These are phyloP conservation scores for Rhodotorula mucilaginosa DNA, from an alignment of 1,284 basidiomycete genomes.

Conservation along the genomic window DNA sequence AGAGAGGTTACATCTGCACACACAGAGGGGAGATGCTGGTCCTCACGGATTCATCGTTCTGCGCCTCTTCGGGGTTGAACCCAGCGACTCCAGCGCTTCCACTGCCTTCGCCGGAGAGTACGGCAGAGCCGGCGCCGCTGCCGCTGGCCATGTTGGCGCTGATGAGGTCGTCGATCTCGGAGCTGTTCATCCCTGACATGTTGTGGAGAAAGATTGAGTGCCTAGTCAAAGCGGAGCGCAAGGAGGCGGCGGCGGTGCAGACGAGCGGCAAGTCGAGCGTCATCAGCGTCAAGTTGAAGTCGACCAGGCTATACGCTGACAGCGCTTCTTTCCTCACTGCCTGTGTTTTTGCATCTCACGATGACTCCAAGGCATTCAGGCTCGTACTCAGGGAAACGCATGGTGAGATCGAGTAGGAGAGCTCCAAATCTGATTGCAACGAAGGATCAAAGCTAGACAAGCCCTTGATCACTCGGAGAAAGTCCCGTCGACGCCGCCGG, in stretches of 20 bases:
- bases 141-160: slow-evolving; percentile 13
- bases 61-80: slow-evolving; percentile 33
- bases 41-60: slow-evolving; percentile 31
- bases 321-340: too few species aligned
- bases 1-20: not conserved
- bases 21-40: too few species aligned
- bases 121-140: slow-evolving; percentile 12
- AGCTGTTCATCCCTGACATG: not conserved
- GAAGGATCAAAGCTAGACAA: too few species aligned
- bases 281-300: too few species aligned
- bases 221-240: not conserved
- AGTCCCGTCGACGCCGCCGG: slow-evolving; percentile 1
- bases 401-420: too few species aligned
- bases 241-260: not conserved
- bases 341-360: too few species aligned
- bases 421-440: too few species aligned
- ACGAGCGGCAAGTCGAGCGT: not conserved
- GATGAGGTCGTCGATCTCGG: slow-evolving; percentile 36
- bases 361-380: too few species aligned
- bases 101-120: slow-evolving; percentile 1
- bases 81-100: not conserved
- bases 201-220: not conserved
- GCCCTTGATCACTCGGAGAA: slow-evolving; percentile 5
- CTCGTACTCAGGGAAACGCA: too few species aligned
- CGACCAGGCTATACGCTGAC: too few species aligned